A percentile compares a stretch with the other conserved stretches of the same genome.
phyloP scores from a whole-genome alignment of 352 stramenopile genomes.

The Globisporangium emineosum region DNA sequence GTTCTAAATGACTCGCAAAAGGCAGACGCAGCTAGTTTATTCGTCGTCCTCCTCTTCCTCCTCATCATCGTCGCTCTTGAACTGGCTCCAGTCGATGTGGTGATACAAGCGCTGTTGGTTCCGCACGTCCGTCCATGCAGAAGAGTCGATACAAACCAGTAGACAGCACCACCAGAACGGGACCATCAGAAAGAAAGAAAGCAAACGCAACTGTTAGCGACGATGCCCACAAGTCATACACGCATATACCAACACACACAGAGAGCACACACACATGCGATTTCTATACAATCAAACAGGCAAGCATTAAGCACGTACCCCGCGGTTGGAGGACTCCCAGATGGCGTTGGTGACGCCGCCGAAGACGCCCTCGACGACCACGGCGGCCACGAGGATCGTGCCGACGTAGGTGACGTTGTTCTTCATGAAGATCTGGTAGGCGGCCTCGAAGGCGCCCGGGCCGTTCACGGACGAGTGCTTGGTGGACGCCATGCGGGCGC shows the following conservation, averaged over 20 bases:
- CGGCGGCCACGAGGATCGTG: conserved; percentile 62
- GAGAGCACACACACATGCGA: background rate
- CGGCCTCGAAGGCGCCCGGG: conserved; percentile 51
- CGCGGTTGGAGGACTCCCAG: conserved; percentile 82
- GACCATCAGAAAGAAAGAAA: background rate
- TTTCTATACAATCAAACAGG: background rate
- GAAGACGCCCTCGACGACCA: conserved; percentile 75
- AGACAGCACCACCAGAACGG: conserved; percentile 35
- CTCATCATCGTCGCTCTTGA: conserved; percentile 76
- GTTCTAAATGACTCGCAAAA: conserved; percentile 11
- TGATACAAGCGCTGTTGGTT: conserved; percentile 73
- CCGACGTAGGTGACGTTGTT: conserved; percentile 79
- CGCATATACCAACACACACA: background rate
- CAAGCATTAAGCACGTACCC: conserved; percentile 36
- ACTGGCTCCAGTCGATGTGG: conserved; percentile 87
- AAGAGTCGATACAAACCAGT: conserved; percentile 1
- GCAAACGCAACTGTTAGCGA: conserved; percentile 2
- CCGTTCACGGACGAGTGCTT: conserved; percentile 81
- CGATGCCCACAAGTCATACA: background rate
- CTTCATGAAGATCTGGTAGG: conserved; percentile 84
- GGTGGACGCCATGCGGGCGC: conserved; percentile 48
- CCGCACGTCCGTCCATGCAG: background rate
- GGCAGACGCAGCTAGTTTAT: conserved; percentile 10
- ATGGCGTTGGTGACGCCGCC: conserved; percentile 68
- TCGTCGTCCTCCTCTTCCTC: conserved; percentile 61